A percentile compares a stretch with the other conserved stretches of the same genome.
These are phyloP conservation scores for Conticribra guillardii DNA, from an alignment of 108 stramenopile genomes.

Conservation along the genomic window DNA sequence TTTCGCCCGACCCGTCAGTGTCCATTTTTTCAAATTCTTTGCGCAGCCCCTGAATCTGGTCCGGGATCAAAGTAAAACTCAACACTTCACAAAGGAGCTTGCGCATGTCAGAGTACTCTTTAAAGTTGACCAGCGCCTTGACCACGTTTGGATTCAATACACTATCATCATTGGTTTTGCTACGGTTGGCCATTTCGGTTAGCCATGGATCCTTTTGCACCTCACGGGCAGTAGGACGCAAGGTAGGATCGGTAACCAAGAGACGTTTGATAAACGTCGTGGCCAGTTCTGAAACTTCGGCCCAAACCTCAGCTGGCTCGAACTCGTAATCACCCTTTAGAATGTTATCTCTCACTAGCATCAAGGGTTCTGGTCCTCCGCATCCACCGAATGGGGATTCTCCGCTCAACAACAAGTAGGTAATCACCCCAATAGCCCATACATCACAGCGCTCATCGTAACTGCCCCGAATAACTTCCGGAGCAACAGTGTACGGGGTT, in stretches of 20 bases:
- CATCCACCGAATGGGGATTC: constrained; percentile 90
- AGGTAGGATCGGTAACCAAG: constrained; percentile 62
- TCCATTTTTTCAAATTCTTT: constrained; percentile 84
- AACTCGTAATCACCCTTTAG: constrained; percentile 55
- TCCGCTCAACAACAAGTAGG: constrained; percentile 83
- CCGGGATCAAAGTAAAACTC: constrained; percentile 84
- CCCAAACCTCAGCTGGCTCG: constrained; percentile 81
- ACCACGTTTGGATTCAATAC: constrained; percentile 67
- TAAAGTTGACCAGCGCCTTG: constrained; percentile 72
- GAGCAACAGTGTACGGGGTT: constrained; percentile 88
- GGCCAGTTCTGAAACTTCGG: constrained; percentile 64
- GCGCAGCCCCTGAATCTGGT: constrained; percentile 75
- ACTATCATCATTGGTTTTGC: constrained; percentile 37
- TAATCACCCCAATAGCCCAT: constrained; percentile 83
- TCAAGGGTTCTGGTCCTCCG: constrained; percentile 67
- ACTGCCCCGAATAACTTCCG: constrained; percentile 83
- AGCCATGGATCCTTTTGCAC: constrained; percentile 76
- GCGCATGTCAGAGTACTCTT: constrained; percentile 80
- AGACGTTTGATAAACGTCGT: constrained; percentile 73
- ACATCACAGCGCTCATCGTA: constrained; percentile 87
- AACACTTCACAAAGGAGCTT: constrained; percentile 82
- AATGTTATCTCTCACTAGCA: constrained; percentile 64
- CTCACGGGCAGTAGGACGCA: constrained; percentile 74
- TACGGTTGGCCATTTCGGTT: constrained; percentile 37
- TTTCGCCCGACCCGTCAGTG: constrained; percentile 79